Percentiles rank a stretch among this genome's conserved stretches.
Conservation (phyloP, 2,329 filamentous ascomycete species). For the Cercospora berteroae region DNA sequence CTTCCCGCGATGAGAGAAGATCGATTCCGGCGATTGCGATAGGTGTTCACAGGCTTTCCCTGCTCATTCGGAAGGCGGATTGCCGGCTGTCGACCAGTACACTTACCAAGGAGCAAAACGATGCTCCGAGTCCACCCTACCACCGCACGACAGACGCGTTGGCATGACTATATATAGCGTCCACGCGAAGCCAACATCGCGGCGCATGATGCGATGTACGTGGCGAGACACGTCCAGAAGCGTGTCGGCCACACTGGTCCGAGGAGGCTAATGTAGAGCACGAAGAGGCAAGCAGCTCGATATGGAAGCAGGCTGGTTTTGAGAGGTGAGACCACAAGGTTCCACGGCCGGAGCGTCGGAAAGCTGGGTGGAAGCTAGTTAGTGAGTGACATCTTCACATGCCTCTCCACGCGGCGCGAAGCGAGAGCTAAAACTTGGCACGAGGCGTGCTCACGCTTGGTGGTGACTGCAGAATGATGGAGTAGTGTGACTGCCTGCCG, state of each 20-base stretch:
- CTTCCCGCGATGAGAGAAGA: not conserved
- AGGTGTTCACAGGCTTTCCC: not conserved
- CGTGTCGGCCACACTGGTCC: not conserved
- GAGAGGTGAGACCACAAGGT: not conserved
- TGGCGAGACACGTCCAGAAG: not conserved
- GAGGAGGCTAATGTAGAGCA: not conserved
- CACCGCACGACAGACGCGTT: not conserved
- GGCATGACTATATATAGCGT: not conserved
- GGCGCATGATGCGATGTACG: not conserved
- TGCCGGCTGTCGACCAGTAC: not conserved
- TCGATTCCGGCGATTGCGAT: not conserved
- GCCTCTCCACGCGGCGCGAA: conserved; percentile 3
- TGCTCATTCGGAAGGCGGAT: not conserved
- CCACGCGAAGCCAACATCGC: not conserved
- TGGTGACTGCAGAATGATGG: conserved; percentile 5
- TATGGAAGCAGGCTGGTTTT: not conserved
- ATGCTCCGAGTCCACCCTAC: not conserved
- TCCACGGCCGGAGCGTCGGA: conserved; percentile 6
- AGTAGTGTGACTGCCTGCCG: conserved; percentile 16
- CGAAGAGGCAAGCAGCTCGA: not conserved
- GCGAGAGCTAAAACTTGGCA: conserved; percentile 6
- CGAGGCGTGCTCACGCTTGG: not conserved
- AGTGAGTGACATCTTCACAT: conserved; percentile 13
- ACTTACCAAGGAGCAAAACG: not conserved
- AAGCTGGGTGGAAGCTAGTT: not conserved